Evolutionary conservation across 257 asterid species (phyloP), one percentile per base, ranked within the genome.

Genomic region (Anisodus acutangulus): DNA sequence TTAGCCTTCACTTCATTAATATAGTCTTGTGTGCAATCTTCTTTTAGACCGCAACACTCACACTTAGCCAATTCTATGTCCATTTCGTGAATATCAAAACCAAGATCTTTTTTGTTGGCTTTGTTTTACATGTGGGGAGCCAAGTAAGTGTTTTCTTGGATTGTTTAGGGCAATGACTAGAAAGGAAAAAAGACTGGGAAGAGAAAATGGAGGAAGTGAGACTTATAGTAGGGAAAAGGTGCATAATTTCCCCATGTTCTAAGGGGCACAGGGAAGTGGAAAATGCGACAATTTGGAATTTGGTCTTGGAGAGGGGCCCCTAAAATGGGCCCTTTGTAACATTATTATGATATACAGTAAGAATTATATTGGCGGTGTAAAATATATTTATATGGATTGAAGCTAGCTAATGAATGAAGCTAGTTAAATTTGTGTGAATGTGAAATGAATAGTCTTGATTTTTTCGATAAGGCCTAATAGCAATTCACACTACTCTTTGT

Each of bases 31-130:
- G 98, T 95, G 89, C 98, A 95, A 11, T 95, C 98, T 81, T 95
- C 98, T 78, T 93, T 94, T 83, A 95, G 49, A 8, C 97, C 97
- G 86, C 97, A 95, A 79, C 98, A 95, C 86, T 92, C 98, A 58
- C 98, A 95, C 92, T 88, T 92, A n/a, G 85, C 94, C 88, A 91
- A 22, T 85, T 93, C 97, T n/a, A 90, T 92, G 63, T 95, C 98
- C 98, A 94, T 92, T 19, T 87, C 31, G 6, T 59, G 31, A 59
- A 59, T 55, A 41, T 41, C 19, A 13, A 55, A 4, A 55, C 60
- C n/a, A 55, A 55, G 60, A 55, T 54, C 15, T 54, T 51, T 11
- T 53, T 53, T 12, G 3, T 12, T 13, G 59, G 59, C 13, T 11
- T 12, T 54, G 11, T 12, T 54, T 54, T 12, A 54, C 59, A 54